Percentiles rank a stretch among this genome's conserved stretches.
phyloP scores from a whole-genome alignment of 305 asterid species.

The Fraxinus nigra region DNA sequence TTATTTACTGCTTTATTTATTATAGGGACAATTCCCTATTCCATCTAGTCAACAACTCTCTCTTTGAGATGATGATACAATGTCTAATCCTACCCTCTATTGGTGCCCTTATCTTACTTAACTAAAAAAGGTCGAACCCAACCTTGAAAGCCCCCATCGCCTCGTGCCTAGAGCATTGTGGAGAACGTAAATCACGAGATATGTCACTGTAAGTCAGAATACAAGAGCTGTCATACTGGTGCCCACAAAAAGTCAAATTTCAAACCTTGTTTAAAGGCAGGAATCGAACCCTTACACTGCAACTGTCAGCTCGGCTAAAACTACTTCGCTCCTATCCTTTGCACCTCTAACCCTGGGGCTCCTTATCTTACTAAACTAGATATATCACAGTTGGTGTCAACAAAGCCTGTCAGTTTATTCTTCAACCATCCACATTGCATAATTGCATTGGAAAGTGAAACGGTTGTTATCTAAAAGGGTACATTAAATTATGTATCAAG shows the following conservation, averaged over 20 bases:
- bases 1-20: too few relatives aligned
- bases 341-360: not conserved
- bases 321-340: not conserved
- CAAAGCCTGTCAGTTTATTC: not conserved
- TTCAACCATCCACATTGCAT: not conserved
- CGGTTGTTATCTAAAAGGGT: not conserved
- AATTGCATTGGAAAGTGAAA: not conserved
- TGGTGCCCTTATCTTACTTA: not conserved
- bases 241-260: too few relatives aligned
- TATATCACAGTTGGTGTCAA: not conserved
- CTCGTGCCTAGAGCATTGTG: too few relatives aligned
- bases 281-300: too few relatives aligned
- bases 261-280: too few relatives aligned
- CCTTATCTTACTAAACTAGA: not conserved
- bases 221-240: too few relatives aligned
- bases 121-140: too few relatives aligned
- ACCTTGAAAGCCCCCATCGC: too few relatives aligned
- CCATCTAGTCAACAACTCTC: not conserved
- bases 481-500: not conserved
- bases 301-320: too few relatives aligned
- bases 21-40: too few relatives aligned
- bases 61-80: not conserved
- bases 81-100: not conserved
- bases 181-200: too few relatives aligned
- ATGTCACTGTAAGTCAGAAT: too few relatives aligned